phyloP scores from a whole-genome alignment of 352 stramenopile species.

The Globisporangium parvum region DNA sequence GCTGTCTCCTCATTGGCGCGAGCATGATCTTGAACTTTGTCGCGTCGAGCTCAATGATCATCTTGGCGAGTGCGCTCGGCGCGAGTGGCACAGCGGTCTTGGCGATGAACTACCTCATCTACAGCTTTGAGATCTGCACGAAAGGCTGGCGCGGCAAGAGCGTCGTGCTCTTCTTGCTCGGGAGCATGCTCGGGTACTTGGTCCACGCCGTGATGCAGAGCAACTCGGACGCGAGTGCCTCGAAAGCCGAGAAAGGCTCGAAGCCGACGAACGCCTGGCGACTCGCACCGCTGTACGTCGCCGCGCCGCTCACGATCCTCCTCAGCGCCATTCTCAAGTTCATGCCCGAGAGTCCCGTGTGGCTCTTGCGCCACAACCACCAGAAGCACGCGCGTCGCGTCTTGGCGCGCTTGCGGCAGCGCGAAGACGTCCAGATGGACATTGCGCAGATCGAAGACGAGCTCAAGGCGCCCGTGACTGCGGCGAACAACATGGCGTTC shows the following conservation, averaged over 20 bases:
- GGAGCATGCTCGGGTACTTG: constrained; percentile 62
- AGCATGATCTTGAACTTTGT: constrained; percentile 61
- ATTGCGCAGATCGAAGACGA: constrained; percentile 50
- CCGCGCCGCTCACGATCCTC: constrained; percentile 46
- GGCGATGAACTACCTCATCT: constrained; percentile 71
- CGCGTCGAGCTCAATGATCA: constrained; percentile 38
- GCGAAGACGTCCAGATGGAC: constrained; percentile 64
- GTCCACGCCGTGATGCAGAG: constrained; percentile 53
- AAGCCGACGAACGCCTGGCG: constrained; percentile 51
- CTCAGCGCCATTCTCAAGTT: constrained; percentile 56
- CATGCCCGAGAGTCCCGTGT: constrained; percentile 77
- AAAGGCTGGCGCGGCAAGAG: constrained; percentile 85
- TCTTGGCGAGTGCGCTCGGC: constrained; percentile 46
- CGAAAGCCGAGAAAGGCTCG: constrained; percentile 22
- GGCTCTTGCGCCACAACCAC: constrained; percentile 50
- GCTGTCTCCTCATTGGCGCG: constrained; percentile 37
- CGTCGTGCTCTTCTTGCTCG: constrained; percentile 74
- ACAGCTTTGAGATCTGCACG: constrained; percentile 84
- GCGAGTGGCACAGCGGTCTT: constrained; percentile 59
- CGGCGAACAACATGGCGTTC: constrained; percentile 52
- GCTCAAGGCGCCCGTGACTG: constrained; percentile 33
- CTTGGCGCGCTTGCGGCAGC: constrained; percentile 53
- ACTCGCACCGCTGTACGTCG: constrained; percentile 52
- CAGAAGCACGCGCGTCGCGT: constrained; percentile 48
- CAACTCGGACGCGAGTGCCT: constrained; percentile 30